Percentiles rank a stretch among this genome's conserved stretches.
These are phyloP conservation scores for Helichrysum umbraculigerum DNA, from an alignment of 129 eudicot genomes.

Conservation along the genomic window DNA sequence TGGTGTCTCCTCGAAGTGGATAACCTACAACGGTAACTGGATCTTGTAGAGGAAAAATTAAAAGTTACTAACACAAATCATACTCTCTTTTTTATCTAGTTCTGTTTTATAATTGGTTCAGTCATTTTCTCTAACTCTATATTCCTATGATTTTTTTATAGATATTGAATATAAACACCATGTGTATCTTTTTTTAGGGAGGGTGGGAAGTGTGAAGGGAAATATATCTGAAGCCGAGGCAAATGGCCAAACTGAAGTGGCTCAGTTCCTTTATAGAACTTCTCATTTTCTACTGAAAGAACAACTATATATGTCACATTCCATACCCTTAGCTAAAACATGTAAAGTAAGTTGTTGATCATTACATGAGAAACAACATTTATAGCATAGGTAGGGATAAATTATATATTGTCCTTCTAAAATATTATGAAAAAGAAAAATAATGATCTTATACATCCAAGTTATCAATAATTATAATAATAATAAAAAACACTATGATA, in stretches of 20 bases:
- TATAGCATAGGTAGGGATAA: background rate
- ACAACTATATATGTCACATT: conserved; percentile 95
- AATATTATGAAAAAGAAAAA: background rate
- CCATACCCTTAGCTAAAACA: conserved; percentile 93
- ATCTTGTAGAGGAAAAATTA: conserved; percentile 50
- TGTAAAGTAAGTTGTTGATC: conserved; percentile 30
- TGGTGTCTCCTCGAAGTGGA: conserved; percentile 99
- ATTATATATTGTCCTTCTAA: background rate
- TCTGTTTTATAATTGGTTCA: conserved; percentile 10
- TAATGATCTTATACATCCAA: conserved; percentile 3
- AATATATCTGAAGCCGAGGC: conserved; percentile 88
- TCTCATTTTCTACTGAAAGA: conserved; percentile 83
- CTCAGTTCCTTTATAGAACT: conserved; percentile 86
- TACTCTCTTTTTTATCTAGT: background rate
- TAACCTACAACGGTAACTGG: conserved; percentile 95
- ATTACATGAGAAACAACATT: conserved; percentile 24
- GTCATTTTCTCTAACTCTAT: conserved; percentile 2
- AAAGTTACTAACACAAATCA: conserved; percentile 27
- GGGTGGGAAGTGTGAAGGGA: conserved; percentile 16
- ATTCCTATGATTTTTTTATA: conserved; percentile 4
- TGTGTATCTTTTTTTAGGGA: background rate
- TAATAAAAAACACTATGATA: background rate
- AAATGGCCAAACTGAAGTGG: conserved; percentile 77
- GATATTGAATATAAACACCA: conserved; percentile 9
- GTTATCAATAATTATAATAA: background rate